A percentile compares a stretch with the other conserved stretches of the same genome.
phyloP scores from a whole-genome alignment of 2,329 filamentous ascomycete species.

The Shiraia bambusicola region DNA sequence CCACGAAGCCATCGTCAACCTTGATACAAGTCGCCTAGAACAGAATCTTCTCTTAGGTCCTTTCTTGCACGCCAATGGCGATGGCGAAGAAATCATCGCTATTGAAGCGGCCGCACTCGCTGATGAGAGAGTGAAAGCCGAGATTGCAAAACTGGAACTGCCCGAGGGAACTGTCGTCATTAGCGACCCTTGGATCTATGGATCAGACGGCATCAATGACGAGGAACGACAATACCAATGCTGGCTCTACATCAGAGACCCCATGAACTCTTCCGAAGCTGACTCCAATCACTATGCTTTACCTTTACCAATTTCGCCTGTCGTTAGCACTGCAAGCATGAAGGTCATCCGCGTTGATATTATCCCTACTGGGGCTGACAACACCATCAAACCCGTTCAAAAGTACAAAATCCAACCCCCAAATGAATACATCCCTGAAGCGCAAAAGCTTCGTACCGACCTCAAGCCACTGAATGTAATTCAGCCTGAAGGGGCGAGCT shows the following conservation, averaged over 20 bases:
- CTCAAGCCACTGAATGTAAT: conserved; percentile 65
- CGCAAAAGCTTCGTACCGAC: conserved; percentile 61
- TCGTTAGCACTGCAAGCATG: conserved; percentile 63
- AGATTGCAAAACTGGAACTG: conserved; percentile 60
- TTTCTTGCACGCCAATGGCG: conserved; percentile 59
- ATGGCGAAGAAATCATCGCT: conserved; percentile 61
- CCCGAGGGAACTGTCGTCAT: conserved; percentile 59
- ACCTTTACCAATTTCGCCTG: conserved; percentile 66
- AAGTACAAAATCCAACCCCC: conserved; percentile 61
- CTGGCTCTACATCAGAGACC: conserved; percentile 67
- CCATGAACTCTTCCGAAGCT: conserved; percentile 58
- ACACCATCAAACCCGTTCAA: conserved; percentile 56
- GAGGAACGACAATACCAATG: conserved; percentile 60
- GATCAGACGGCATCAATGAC: conserved; percentile 52
- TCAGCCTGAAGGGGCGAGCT: conserved; percentile 66
- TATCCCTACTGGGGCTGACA: conserved; percentile 66
- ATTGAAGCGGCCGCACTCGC: conserved; percentile 59
- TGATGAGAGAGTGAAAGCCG: conserved; percentile 59
- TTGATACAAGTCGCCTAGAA: conserved; percentile 55
- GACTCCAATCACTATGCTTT: conserved; percentile 71
- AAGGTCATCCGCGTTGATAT: conserved; percentile 70
- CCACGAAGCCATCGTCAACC: conserved; percentile 61
- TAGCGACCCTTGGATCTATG: conserved; percentile 71
- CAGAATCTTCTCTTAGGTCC: conserved; percentile 60
- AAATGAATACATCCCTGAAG: conserved; percentile 68